Base-by-base conservation (phyloP, 768 basidiomycete genomes). In the Ramaria rubella region DNA sequence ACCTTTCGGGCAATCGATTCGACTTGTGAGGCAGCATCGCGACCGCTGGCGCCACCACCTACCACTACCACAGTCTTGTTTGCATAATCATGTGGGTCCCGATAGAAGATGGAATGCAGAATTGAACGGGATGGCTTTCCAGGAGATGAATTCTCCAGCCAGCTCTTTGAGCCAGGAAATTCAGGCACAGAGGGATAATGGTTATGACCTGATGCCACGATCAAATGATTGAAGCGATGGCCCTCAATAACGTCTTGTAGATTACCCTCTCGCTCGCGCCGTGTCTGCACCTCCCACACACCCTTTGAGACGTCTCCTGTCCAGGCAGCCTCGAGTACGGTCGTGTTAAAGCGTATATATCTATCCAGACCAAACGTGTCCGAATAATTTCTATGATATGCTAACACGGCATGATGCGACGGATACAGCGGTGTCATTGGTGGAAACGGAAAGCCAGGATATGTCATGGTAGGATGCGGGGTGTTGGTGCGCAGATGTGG, bases 381-480 rank as follows among this genome's bases (percentile, higher is more conserved):
- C 9, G 73, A 75, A 61, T 75, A 79, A 23, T 74, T 68, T 9
- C 54, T 64, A 57, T 81, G 81, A 58, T 84, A 83, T 23, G 67
- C 63, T 36, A 72, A 64, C 12, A 83, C 65, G 52, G 73, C 63
- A 48, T 77, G 70, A 56, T 80, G 77, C 2, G 68, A 66, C 1
- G 82, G 75, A 62, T 73, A 82, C 5, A 85, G 69, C 2, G 78
- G 74, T 4, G 80, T 81, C 5, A 70, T 69, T 0, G 75, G 76
- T 0, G 73, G 76, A 54, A 77, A 83, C 0, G 81, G 75, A 64
- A 80, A 77, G 7, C 69, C 64, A n/a, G 80, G 81, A 61, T 76
- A 81, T 0, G 81, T 77, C 80, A 83, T 83, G 8, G 72, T 73
- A 1, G 81, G 81, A 3, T 77, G 71, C 14, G 81, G 79, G 0